phyloP scores from a whole-genome alignment of 73 alveolate species.

The Symbiodinium natans region DNA sequence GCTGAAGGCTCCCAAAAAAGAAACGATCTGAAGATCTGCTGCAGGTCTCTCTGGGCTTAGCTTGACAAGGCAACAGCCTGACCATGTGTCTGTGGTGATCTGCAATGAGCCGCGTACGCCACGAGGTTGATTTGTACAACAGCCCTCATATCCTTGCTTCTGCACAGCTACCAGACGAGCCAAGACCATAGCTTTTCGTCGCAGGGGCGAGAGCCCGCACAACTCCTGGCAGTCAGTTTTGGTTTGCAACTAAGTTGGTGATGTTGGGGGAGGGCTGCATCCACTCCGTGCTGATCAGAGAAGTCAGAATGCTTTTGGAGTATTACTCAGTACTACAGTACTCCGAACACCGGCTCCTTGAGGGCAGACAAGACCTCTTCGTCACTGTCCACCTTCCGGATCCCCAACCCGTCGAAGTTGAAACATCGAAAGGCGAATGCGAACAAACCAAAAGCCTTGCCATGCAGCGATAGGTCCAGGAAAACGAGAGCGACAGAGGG shows the following conservation, averaged over 20 bases:
- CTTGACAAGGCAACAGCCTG: no score
- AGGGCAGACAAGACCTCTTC: constrained; percentile 9
- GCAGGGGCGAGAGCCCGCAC: constrained; percentile 10
- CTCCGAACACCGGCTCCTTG: not conserved
- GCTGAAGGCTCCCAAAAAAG: no score
- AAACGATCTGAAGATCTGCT: no score
- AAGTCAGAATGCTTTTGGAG: not conserved
- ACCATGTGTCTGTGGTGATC: no score
- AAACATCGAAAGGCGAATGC: not conserved
- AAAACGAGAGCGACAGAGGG: not conserved
- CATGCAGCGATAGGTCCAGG: not conserved
- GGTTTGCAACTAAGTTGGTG: no score
- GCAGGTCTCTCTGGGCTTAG: no score
- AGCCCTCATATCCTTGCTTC: no score
- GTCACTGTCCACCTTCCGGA: not conserved
- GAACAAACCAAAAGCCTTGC: not conserved
- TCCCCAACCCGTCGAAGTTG: not conserved
- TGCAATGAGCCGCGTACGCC: not conserved
- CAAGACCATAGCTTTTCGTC: not conserved
- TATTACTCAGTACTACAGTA: not conserved
- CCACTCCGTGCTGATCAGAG: not conserved
- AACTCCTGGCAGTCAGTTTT: constrained; percentile 3
- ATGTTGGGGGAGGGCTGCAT: not conserved
- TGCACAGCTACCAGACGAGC: no score
- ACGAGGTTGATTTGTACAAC: no score